Evolutionary conservation across 2,329 filamentous ascomycete species (phyloP), one percentile per base, ranked within the genome.

Genomic region (Ampelomyces quisqualis): DNA sequence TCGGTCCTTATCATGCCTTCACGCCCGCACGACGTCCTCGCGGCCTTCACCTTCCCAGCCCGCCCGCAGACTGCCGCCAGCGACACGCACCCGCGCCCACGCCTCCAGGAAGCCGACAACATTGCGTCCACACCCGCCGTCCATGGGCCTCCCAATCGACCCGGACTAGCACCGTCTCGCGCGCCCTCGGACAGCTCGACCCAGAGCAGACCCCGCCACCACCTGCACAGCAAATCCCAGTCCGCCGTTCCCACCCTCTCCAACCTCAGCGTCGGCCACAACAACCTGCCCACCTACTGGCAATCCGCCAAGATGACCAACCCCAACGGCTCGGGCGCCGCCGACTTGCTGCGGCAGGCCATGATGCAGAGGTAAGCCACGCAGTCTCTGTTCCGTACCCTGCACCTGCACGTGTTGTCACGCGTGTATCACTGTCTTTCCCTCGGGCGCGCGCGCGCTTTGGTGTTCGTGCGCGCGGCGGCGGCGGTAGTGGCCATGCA

Each of bases 281-380:
- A 53, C 45, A 45, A 53, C 33, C 53, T 58, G 31, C 56, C 58
- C 39, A 58, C 55, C 39, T 55, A 57, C 53, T 58, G 46, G 50
- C 51, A 56, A 30, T 49, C 58, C 20, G 51, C 55, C 56, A 61
- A 55, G 40, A 64, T 62, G 60, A 59, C 64, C 53, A 55, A 59
- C 29, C 49, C 62, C 45, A 49, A 42, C 38, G 50, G 52, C 46
- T 77, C 73, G 55, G 72, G 72, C 44, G 77, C 79, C 40, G 75
- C 76, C 36, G 79, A 81, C 57, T 67, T 80, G 65, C 68, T 80
- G 58, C 74, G 78, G 58, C 80, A 81, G 67, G 73, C 77, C 44
- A 75, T 78, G 66, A 67, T 75, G 63, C 77, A 77, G 60, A 77
- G 74, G 79, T 82, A 74, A 75, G 77, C 53, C 20, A 19, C 17